Evolutionary conservation across 176 grass and related monocot genomes (phyloP), one percentile per base, ranked within the genome.

Genomic region (Lolium multiflorum): DNA sequence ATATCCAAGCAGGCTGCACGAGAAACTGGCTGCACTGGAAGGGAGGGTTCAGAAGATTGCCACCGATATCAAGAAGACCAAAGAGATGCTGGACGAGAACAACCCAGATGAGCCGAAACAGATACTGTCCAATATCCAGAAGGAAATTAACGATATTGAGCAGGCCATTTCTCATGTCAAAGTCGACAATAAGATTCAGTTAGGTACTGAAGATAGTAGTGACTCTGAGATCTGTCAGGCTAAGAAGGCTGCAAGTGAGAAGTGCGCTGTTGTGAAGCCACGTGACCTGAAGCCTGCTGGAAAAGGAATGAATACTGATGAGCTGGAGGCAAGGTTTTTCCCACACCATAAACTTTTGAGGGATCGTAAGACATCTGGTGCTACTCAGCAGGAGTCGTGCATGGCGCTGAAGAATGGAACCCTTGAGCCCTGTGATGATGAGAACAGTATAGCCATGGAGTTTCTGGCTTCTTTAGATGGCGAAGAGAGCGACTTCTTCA

Each of bases 41-140:
- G 94, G 90, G 28, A 92, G 91, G 74, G 97, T 99, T 84, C 97
- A 94, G 87, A 96, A 94, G 84, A 99, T 99, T 87, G 97, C 94
- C 43, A 92, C 92, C 2, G 94, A 98, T 50, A 98, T 98, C 81
- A 96, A 96, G 79, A 86, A 91, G 59, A 98, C 97, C 17, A 98
- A 98, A 67, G 97, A 92, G 76, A 92, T 96, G 82, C 77, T 98
- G 66, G 97, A 98, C 74, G 88, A 84, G 35, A 91, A 92, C 85
- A 96, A 98, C 52, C 94, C 94, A 0, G 94, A 98, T 37, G 92
- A 98, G 82, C 93, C 97, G 51, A 98, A 94, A 76, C 89, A 94
- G 58, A 96, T 98, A 81, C 87, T 98, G 69, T 94, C 90, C 11
- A 95, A 98, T 83, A 98, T 94, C 60, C 97, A 98, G 82, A 96